Conservation (phyloP, 2,329 filamentous ascomycete species). For the Penicillium sp. region DNA sequence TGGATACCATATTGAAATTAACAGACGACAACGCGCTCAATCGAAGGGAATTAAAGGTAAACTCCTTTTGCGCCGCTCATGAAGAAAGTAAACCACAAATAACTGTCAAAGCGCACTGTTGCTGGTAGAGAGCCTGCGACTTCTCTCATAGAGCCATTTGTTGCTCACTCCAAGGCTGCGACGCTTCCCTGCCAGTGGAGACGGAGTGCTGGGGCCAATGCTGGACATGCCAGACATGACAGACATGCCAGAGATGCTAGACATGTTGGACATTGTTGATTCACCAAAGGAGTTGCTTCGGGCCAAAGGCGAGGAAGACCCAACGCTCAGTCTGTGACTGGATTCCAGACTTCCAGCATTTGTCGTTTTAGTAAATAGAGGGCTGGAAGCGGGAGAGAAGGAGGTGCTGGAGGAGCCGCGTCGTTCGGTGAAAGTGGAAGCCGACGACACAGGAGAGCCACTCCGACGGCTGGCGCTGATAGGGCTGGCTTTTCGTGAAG, state of each 20-base stretch:
- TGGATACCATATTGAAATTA: conserved; percentile 6
- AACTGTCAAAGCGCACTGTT: conserved; percentile 29
- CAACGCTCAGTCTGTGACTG: conserved; percentile 48
- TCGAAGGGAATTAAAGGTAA: conserved; percentile 12
- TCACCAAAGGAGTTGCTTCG: conserved; percentile 32
- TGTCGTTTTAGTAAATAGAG: conserved; percentile 64
- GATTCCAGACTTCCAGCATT: conserved; percentile 36
- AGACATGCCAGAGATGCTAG: conserved; percentile 39
- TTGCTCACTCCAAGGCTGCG: conserved; percentile 76
- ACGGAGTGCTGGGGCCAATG: conserved; percentile 59
- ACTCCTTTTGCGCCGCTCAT: conserved; percentile 12
- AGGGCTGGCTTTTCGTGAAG: conserved; percentile 44
- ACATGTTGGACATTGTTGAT: conserved; percentile 41
- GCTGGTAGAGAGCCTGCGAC: conserved; percentile 40
- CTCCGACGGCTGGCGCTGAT: conserved; percentile 25
- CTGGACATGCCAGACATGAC: conserved; percentile 48
- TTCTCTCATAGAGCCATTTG: conserved; percentile 91
- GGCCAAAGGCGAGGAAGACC: conserved; percentile 43
- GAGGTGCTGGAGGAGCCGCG: conserved; percentile 42
- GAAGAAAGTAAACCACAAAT: conserved; percentile 5
- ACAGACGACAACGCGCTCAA: conserved; percentile 15
- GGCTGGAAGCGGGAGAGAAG: conserved; percentile 50
- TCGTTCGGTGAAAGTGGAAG: conserved; percentile 30
- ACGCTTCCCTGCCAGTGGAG: conserved; percentile 58
- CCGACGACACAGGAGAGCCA: conserved; percentile 35